Percentiles rank a stretch among this genome's conserved stretches.
Evolutionary conservation across 2,329 filamentous ascomycete species (phyloP).

Genomic region (Colletotrichum sp.): DNA sequence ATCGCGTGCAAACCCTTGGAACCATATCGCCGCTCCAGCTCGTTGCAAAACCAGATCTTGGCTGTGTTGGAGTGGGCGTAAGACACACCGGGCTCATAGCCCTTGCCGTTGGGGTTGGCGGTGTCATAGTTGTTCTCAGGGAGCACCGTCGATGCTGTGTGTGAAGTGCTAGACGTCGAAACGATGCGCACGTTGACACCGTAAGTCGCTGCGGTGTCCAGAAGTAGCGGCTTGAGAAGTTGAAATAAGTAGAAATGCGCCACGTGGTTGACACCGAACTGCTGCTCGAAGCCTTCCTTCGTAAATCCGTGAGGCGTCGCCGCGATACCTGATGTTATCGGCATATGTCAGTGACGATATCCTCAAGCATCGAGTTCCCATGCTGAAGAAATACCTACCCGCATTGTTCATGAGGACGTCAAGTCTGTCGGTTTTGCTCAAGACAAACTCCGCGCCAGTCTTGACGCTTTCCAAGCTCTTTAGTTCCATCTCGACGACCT

Average conservation of each 20-base stretch:
- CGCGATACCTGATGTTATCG: conserved; percentile 14
- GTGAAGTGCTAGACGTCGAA: conserved; percentile 40
- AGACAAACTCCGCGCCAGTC: conserved; percentile 20
- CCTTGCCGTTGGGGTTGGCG: conserved; percentile 30
- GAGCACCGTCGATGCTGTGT: conserved; percentile 34
- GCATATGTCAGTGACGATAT: not conserved
- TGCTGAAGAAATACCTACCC: conserved; percentile 23
- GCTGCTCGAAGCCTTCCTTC: conserved; percentile 30
- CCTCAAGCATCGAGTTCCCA: fast-evolving
- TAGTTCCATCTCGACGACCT: conserved; percentile 37
- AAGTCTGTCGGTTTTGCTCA: conserved; percentile 21
- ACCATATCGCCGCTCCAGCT: conserved; percentile 46
- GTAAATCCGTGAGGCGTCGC: conserved; percentile 15
- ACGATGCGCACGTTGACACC: conserved; percentile 51
- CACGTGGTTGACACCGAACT: conserved; percentile 59
- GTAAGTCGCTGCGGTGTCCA: conserved; percentile 37
- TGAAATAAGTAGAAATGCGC: conserved; percentile 58
- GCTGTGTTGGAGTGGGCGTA: conserved; percentile 57
- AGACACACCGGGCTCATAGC: conserved; percentile 35
- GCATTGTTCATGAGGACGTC: conserved; percentile 46
- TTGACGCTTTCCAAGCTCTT: conserved; percentile 34
- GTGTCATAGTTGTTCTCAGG: conserved; percentile 22
- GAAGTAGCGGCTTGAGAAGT: conserved; percentile 47
- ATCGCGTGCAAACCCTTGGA: conserved; percentile 33
- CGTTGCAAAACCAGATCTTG: conserved; percentile 53